Conservation (phyloP, 305 asterid genomes). For the Solanum chacoense region DNA sequence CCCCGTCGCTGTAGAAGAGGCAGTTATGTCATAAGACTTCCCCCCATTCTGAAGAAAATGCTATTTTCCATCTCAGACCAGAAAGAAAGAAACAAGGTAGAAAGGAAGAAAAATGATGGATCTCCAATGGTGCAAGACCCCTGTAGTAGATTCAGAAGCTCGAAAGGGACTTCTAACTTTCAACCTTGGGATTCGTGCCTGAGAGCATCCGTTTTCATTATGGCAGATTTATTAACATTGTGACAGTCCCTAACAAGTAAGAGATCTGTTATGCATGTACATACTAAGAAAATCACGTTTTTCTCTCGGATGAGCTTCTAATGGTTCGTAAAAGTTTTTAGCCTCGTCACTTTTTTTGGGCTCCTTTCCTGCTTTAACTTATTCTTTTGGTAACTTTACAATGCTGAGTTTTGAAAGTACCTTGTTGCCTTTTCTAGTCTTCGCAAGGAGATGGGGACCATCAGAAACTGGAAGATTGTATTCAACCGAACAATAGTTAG, state of each 20-base stretch:
- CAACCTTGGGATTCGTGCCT: not conserved
- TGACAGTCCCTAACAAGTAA: not conserved
- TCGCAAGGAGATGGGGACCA: not conserved
- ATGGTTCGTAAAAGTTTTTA: not conserved
- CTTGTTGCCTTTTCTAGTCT: not conserved
- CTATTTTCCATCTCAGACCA: not conserved
- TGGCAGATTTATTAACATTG: not conserved
- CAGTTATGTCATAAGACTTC: not conserved
- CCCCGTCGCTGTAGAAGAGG: not conserved
- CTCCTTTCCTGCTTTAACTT: not conserved
- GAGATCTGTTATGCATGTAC: not conserved
- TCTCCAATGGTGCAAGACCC: not conserved
- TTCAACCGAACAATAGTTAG: not conserved
- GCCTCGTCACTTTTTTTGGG: not conserved
- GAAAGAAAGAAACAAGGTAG: not conserved
- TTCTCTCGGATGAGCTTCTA: not conserved
- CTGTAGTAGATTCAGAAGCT: not conserved
- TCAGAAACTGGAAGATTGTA: not conserved
- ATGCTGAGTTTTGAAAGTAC: not conserved
- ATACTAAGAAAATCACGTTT: not conserved
- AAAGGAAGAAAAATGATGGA: not conserved
- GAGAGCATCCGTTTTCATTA: not conserved
- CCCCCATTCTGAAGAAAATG: not conserved
- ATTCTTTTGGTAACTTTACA: not conserved
- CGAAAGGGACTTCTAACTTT: not conserved